These are phyloP conservation scores for Dictyophora rubrovolvata DNA, from an alignment of 768 basidiomycete genomes.

Conservation along the genomic window DNA sequence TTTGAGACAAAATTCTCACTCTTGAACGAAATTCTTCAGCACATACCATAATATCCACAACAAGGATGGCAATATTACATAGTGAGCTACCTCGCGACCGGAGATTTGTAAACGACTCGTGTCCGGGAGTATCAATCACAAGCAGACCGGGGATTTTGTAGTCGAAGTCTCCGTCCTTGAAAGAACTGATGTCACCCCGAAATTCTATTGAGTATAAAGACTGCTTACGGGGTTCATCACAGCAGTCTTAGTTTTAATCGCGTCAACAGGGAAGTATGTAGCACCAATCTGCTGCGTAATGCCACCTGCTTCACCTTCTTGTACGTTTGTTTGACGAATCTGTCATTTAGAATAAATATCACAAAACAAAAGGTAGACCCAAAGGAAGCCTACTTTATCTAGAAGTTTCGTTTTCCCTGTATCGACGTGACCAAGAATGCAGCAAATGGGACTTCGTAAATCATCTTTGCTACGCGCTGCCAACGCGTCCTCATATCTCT, in stretches of 20 bases:
- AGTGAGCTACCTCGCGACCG: slow-evolving; percentile 92
- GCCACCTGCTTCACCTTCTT: slow-evolving; percentile 98
- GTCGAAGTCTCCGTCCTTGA: slow-evolving; percentile 67
- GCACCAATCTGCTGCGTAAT: slow-evolving; percentile 99
- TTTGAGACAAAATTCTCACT: neutral
- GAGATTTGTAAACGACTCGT: slow-evolving; percentile 98
- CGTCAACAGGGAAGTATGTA: slow-evolving; percentile 95
- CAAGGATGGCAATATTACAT: slow-evolving; percentile 97
- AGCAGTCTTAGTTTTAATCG: slow-evolving; percentile 84
- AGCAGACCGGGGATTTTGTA: slow-evolving; percentile 96
- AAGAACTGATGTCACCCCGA: neutral
- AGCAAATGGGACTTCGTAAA: slow-evolving; percentile 93
- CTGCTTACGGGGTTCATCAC: slow-evolving; percentile 82
- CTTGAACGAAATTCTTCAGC: neutral
- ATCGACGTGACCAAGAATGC: slow-evolving; percentile 98
- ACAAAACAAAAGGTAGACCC: neutral
- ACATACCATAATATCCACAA: slow-evolving; percentile 92
- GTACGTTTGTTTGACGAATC: slow-evolving; percentile 99
- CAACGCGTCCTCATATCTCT: slow-evolving; percentile 75
- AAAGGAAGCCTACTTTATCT: slow-evolving; percentile 62
- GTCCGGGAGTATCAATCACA: slow-evolving; percentile 96
- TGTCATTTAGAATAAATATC: slow-evolving; percentile 21
- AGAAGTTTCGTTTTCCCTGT: slow-evolving; percentile 97
- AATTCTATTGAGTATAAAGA: neutral
- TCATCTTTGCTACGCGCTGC: slow-evolving; percentile 83